These are phyloP conservation scores for Macrophomina tecta DNA, from an alignment of 2,329 filamentous ascomycete species.

Conservation along the genomic window DNA sequence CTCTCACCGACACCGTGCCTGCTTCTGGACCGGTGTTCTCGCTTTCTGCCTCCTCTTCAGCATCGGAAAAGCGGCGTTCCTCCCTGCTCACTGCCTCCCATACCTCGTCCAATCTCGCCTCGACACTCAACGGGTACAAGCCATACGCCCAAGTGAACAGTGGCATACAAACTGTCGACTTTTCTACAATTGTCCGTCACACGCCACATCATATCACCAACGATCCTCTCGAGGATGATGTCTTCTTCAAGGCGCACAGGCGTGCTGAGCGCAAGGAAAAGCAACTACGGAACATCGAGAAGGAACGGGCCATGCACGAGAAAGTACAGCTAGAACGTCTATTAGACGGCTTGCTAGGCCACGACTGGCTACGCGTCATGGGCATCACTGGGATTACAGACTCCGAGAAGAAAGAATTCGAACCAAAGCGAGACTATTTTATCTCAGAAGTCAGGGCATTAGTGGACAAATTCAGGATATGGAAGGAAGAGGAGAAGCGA, in stretches of 20 bases:
- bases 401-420: constrained; percentile 82
- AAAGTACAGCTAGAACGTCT: constrained; percentile 69
- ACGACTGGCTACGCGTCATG: constrained; percentile 92
- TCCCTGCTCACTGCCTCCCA: constrained; percentile 10
- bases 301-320: constrained; percentile 69
- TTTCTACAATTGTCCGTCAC: constrained; percentile 45
- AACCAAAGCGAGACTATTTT: constrained; percentile 84
- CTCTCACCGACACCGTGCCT: constrained; percentile 33
- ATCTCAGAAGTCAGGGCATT: constrained; percentile 81
- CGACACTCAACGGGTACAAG: constrained; percentile 26
- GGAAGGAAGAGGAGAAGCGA: constrained; percentile 89
- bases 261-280: constrained; percentile 70
- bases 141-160: constrained; percentile 28
- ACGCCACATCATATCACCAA: constrained; percentile 39
- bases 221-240: constrained; percentile 63
- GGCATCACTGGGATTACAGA: constrained; percentile 87
- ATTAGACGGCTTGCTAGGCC: constrained; percentile 83
- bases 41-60: not conserved
- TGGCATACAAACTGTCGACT: constrained; percentile 49
- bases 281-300: constrained; percentile 71
- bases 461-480: constrained; percentile 84
- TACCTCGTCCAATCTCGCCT: constrained; percentile 12
- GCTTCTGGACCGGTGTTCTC: constrained; percentile 3
- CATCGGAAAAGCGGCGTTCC: constrained; percentile 17
- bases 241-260: constrained; percentile 65